A percentile compares a stretch with the other conserved stretches of the same genome.
These are phyloP conservation scores for Colletotrichum spinosum DNA, from an alignment of 2,329 filamentous ascomycete species.

Conservation along the genomic window DNA sequence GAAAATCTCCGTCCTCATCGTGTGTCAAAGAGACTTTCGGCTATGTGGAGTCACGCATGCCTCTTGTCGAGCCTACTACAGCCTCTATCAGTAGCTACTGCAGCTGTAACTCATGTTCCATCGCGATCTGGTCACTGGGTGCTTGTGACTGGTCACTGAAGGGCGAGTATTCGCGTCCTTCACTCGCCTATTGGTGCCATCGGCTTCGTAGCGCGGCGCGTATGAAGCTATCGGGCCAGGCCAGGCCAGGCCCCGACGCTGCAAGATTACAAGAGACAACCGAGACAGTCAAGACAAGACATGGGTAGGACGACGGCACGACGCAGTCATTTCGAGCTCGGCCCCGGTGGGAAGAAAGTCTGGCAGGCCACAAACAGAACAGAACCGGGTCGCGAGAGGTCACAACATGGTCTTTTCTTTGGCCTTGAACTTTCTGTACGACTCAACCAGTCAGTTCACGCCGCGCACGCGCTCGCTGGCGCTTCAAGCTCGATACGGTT, in stretches of 20 bases:
- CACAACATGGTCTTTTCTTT: conserved; percentile 10
- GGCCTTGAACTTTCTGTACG: too few species aligned
- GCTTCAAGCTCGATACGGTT: too few species aligned
- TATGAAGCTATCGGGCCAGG: too few species aligned
- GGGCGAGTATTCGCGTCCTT: conserved; percentile 26
- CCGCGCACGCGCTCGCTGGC: too few species aligned
- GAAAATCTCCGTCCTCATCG: conserved; percentile 31
- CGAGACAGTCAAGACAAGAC: too few species aligned
- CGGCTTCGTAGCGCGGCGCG: not conserved
- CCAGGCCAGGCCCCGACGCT: too few species aligned
- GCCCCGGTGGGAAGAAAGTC: too few species aligned
- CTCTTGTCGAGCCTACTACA: not conserved
- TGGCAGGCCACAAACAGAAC: too few species aligned
- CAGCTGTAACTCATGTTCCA: conserved; percentile 24
- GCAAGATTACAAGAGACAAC: too few species aligned
- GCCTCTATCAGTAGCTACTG: too few species aligned
- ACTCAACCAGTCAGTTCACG: conserved; percentile 11
- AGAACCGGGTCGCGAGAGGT: not conserved
- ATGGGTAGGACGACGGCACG: too few species aligned
- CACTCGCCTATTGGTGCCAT: conserved; percentile 13
- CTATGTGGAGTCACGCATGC: conserved; percentile 32
- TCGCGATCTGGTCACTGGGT: conserved; percentile 25
- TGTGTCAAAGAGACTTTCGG: conserved; percentile 36
- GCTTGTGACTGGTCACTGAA: conserved; percentile 20
- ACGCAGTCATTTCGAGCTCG: too few species aligned